A percentile compares a stretch with the other conserved stretches of the same genome.
These are phyloP conservation scores for Pyropia yezoensis DNA, from an alignment of 23 red algal species.

Conservation along the genomic window DNA sequence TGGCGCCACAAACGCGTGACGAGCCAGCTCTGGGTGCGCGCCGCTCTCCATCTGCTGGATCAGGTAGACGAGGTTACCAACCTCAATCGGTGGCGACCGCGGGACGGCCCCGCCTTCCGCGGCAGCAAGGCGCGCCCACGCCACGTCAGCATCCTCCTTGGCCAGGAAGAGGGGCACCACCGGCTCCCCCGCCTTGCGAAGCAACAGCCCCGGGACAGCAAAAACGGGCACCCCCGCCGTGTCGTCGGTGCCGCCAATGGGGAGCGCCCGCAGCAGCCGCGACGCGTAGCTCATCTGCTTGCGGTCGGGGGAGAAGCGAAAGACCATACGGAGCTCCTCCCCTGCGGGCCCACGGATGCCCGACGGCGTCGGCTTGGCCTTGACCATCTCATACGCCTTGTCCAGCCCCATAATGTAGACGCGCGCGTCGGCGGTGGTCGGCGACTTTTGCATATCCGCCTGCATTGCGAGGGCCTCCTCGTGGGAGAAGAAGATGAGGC, in stretches of 20 bases:
- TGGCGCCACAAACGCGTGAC: slow-evolving; percentile 52
- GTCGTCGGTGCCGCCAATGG: slow-evolving; percentile 11
- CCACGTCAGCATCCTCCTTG: slow-evolving; percentile 86
- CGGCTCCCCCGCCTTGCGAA: slow-evolving; percentile 83
- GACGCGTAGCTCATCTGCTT: slow-evolving; percentile 71
- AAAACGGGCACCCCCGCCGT: slow-evolving; percentile 83
- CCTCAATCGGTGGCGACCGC: slow-evolving; percentile 10
- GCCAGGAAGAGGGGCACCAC: slow-evolving; percentile 85
- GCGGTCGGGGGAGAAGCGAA: slow-evolving; percentile 84
- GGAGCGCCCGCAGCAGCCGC: slow-evolving; percentile 38
- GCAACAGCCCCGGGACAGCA: slow-evolving; percentile 71
- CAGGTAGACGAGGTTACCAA: slow-evolving; percentile 70
- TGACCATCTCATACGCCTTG: slow-evolving; percentile 98
- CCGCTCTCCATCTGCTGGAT: slow-evolving; percentile 65
- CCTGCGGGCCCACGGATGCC: slow-evolving; percentile 73
- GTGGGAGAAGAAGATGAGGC: slow-evolving; percentile 91
- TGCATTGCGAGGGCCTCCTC: slow-evolving; percentile 82
- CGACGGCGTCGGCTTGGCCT: slow-evolving; percentile 67
- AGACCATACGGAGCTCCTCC: slow-evolving; percentile 92
- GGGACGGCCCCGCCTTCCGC: background rate
- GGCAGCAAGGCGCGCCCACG: slow-evolving; percentile 57
- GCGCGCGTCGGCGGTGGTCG: slow-evolving; percentile 66
- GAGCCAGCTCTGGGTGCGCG: slow-evolving; percentile 40
- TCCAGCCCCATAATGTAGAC: slow-evolving; percentile 94
- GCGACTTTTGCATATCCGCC: slow-evolving; percentile 76